These are phyloP conservation scores for Tillandsia leiboldiana DNA, from an alignment of 176 grass and related monocot species.

Conservation along the genomic window DNA sequence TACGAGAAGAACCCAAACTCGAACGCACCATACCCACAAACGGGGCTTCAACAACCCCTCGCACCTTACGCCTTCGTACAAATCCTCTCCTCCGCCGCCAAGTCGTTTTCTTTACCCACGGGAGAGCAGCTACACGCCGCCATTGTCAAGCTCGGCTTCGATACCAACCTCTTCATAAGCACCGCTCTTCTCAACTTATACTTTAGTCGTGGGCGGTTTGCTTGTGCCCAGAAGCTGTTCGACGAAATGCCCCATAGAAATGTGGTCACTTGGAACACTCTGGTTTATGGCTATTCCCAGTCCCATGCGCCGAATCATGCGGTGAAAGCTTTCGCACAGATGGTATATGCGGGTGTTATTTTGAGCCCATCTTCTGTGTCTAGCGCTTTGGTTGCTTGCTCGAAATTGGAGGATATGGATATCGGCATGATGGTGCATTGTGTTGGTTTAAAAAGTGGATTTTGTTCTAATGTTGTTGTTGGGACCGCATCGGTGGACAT, in stretches of 20 bases:
- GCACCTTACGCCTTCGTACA: constrained; percentile 17
- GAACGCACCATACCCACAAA: too few species aligned
- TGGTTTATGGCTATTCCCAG: neutral
- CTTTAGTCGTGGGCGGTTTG: neutral
- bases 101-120: neutral
- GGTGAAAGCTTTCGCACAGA: neutral
- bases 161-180: neutral
- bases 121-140: neutral
- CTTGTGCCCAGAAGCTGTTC: constrained; percentile 14
- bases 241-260: constrained; percentile 25
- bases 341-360: neutral
- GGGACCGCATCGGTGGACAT: constrained; percentile 7
- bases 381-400: neutral
- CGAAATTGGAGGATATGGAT: constrained; percentile 1
- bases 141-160: constrained; percentile 4
- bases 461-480: constrained; percentile 3
- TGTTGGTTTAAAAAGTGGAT: constrained; percentile 2
- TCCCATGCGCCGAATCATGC: neutral
- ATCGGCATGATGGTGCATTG: constrained; percentile 8
- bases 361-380: neutral
- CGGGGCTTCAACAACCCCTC: neutral
- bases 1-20: neutral
- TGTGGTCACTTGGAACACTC: constrained; percentile 24
- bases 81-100: constrained; percentile 14
- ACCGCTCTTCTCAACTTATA: neutral